Base-by-base conservation (phyloP, 2,329 filamentous ascomycete genomes). In the Trichoderma arundinaceum region DNA sequence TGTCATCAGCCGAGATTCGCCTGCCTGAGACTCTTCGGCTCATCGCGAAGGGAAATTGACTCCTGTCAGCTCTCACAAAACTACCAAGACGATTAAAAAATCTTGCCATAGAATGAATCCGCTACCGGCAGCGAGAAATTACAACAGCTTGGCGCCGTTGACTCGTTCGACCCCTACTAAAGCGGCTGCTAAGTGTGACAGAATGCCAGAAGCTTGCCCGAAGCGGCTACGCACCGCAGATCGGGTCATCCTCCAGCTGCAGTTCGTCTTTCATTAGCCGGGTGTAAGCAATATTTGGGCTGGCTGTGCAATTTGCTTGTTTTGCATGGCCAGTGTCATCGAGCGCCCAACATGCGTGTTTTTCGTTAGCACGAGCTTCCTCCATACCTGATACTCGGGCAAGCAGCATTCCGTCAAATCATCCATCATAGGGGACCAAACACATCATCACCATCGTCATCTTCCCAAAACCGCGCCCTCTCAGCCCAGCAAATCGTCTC, bases 191-290 rank as follows among this genome's bases (percentile, higher is more conserved):
- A 60, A 33, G 43, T 38, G 58, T 61, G 58, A 51, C 58, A 33
- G 44, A 49, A 19, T n/a, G 44, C 58, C 35, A 52, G 44, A 61
- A 61, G 58, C 58, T 61, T 61, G 58, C 58, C 58, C 5, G 35
- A 61, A 61, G 46, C 22, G 58, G 58, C 46, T 51, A 43, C 46
- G 35, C 10, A 32, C 12, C 33, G 58, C 15, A 51, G 58, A 61
- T 61, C 46, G 46, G 35, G 58, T 41, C 58, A 61, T 35, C 58
- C 33, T 51, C 49, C 35, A 8, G 48, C 32, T 28, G 48, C 48
- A 32, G 32, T 53, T 53, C n/a, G 12, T 35, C 38, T 43, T 56
- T 17, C 13, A 28, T 28, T 28, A 28, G 22, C 22, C 22, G 22
- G 22, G 22, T 28, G 22, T 28, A 28, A 28, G 22, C 22, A 28